phyloP scores from a whole-genome alignment of 495 filamentous ascomycete genomes.

The Amorphotheca resinae region DNA sequence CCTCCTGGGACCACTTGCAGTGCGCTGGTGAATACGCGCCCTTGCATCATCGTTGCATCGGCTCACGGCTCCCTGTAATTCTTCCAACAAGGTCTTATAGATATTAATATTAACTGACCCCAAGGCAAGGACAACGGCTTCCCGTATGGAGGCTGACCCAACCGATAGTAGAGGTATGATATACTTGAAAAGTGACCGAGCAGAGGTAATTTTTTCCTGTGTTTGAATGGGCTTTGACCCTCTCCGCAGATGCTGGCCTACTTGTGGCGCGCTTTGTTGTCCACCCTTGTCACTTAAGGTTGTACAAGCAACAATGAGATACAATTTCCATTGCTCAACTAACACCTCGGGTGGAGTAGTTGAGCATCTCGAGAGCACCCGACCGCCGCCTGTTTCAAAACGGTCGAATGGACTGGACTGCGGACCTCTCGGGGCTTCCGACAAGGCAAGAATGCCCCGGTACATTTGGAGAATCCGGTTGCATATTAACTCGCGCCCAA shows the following conservation, averaged over 20 bases:
- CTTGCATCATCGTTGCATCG: conserved; percentile 81
- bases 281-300: conserved; percentile 79
- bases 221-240: conserved; percentile 61
- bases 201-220: conserved; percentile 76
- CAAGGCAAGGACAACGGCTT: conserved; percentile 83
- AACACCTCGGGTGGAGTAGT: conserved; percentile 76
- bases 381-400: conserved; percentile 25
- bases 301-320: conserved; percentile 91
- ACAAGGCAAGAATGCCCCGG: conserved; percentile 62
- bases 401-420: conserved; percentile 46
- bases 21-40: conserved; percentile 70
- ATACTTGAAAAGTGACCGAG: conserved; percentile 75
- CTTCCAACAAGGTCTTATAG: conserved; percentile 86
- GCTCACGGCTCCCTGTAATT: conserved; percentile 69
- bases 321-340: conserved; percentile 98
- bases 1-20: conserved; percentile 58
- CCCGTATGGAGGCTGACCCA: conserved; percentile 61
- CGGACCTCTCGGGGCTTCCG: conserved; percentile 53
- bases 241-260: conserved; percentile 74
- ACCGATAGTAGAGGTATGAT: conserved; percentile 78
- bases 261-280: conserved; percentile 44
- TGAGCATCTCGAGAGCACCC: conserved; percentile 40
- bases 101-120: conserved; percentile 92
- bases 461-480: conserved; percentile 87
- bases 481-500: conserved; percentile 85